Evolutionary conservation across 2,329 filamentous ascomycete species (phyloP), one percentile per base, ranked within the genome.

Genomic region (Botrytis porri): DNA sequence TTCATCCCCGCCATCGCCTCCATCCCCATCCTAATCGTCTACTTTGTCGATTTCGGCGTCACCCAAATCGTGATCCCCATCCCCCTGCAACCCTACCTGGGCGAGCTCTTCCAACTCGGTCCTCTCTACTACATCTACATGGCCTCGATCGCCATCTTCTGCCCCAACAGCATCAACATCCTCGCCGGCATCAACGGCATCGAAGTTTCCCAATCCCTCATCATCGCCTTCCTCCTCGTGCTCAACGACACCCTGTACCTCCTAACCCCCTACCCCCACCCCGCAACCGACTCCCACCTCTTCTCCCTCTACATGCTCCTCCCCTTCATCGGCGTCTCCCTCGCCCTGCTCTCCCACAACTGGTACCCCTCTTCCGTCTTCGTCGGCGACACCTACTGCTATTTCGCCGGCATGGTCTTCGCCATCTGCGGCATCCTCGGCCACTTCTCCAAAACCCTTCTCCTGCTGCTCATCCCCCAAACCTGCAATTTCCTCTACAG

Each of bases 181-280:
- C 86, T 99, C n/a, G 96, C 96, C 0, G 96, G 96, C n/a, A 93
- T 99, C 83, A 99, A 99, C 82, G 96, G 96, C 72, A 96, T 99
- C 81, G 96, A 99, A 82, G 96, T 98, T 72, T 90, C 92, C 18
- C 96, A 99, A 84, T 98, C 94, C 74, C 86, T 99, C 75, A 93
- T 97, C 76, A 93, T 99, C 80, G 95, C 95, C 39, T 82, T 90
- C 70, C 88, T 98, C 69, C 89, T 99, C 77, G 88, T 92, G 74
- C 84, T 94, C 81, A 99, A 99, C 84, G 96, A 98, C 82, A 85
- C 88, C 70, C 87, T 98, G 76, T 99, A 98, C 83, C 89, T 98
- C 67, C 86, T 93, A 74, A 92, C 91, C 0, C 90, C 91, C 0
- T 94, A 95, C 80, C 94, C 93, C 0, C 95, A 99, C 81, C 96